Base-by-base conservation (phyloP, 352 stramenopile genomes). In the Phytophthora fragariaefolia region DNA sequence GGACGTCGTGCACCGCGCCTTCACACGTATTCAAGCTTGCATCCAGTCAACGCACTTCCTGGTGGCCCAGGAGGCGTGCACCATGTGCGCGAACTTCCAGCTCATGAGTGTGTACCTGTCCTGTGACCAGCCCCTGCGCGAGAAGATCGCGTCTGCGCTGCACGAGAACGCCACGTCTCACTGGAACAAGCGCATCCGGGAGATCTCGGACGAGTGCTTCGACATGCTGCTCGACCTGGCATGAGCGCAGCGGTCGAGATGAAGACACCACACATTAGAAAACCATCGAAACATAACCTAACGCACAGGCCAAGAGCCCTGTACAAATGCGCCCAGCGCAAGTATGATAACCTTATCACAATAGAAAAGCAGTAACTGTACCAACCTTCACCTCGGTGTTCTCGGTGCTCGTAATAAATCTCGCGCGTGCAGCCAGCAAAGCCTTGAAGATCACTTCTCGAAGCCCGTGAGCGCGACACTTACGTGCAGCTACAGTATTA, bases 171-270 rank as follows among this genome's bases (percentile, higher is more conserved):
- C 84, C 46, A 77, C 59, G 0, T 63, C 61, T 8, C 86, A 95
- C 64, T 95, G 86, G 86, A 92, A 93, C 74, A 69, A 80, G 55
- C 82, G 81, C 63, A 90, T 95, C 62, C 84, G 85, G 32, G 69
- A 90, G 68, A 75, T 91, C 56, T 91, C 84, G 36, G 86, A 95
- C 69, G 82, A 93, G 64, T 85, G 77, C 60, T 95, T 95, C 56
- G 86, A 95, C 69, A 76, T 83, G 75, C 76, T 95, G 57, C 73
- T 95, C 17, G 86, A 95, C 70, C 64, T 95, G 59, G 84, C 83
- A 28, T 95, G 66, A 82, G 27, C 42, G 30, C 9, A 20, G 7
- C 20, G 12, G 20, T 7, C 10, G n/a, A 53, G 10, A 30, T 20
- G 42, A 48, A 58, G 48, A 66, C 18, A 27, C 27, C 50, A 30